phyloP scores from a whole-genome alignment of 2,329 filamentous ascomycete species.

The Colletotrichum sp. region DNA sequence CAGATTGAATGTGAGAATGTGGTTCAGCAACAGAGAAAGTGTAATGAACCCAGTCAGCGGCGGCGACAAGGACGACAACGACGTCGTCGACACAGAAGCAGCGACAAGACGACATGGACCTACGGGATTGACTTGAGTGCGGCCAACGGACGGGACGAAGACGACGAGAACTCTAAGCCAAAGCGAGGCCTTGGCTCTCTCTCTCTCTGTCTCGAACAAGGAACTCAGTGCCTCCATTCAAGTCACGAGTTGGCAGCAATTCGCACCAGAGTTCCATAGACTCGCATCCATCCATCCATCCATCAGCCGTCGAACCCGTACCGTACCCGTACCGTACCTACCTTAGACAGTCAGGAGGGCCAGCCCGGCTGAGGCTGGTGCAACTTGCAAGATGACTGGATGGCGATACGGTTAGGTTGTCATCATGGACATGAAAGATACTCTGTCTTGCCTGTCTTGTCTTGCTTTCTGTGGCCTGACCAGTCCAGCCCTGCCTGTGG shows the following conservation, averaged over 20 bases:
- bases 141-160: not conserved
- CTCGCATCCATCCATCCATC: not conserved
- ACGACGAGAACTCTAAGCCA: slow-evolving; percentile 12
- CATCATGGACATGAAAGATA: not conserved
- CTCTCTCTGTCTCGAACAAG: not conserved
- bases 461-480: not conserved
- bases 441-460: not conserved
- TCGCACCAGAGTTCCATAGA: not conserved
- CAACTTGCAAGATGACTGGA: not conserved
- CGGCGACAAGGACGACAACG: not conserved
- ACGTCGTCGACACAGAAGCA: not conserved
- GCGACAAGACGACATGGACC: not conserved
- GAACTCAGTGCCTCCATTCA: slow-evolving; percentile 1
- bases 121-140: not conserved
- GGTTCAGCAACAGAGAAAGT: slow-evolving; percentile 7
- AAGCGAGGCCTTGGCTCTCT: not conserved
- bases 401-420: not conserved
- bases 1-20: not conserved
- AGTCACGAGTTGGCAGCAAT: slow-evolving; percentile 1
- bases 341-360: not conserved
- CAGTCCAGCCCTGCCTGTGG: not conserved
- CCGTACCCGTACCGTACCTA: too few species aligned
- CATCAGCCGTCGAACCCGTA: slow-evolving; percentile 6
- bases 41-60: slow-evolving; percentile 13
- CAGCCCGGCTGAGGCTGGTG: not conserved